Evolutionary conservation across 164 flowering plant genomes (phyloP).

Genomic region (Stephania japonica): DNA sequence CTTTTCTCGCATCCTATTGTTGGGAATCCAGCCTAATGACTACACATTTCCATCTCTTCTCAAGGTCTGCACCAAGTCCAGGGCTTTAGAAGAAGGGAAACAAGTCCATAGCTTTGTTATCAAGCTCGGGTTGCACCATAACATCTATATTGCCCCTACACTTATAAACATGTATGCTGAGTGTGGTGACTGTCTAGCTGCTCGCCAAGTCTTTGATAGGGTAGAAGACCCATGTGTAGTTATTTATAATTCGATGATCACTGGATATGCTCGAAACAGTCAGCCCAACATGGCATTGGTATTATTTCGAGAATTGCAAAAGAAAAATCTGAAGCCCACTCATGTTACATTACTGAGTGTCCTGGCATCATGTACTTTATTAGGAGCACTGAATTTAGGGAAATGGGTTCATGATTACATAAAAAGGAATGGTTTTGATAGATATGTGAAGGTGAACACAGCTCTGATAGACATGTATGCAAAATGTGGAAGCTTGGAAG

Average conservation of each 20-base stretch:
- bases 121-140: constrained; percentile 36
- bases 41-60: constrained; percentile 61
- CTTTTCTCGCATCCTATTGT: constrained; percentile 24
- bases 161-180: constrained; percentile 56
- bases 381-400: constrained; percentile 63
- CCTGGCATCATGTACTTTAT: constrained; percentile 51
- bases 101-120: constrained; percentile 49
- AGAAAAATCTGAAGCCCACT: constrained; percentile 37
- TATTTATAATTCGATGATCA: constrained; percentile 52
- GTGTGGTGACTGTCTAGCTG: constrained; percentile 38
- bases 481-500: constrained; percentile 69
- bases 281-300: constrained; percentile 58
- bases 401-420: constrained; percentile 67
- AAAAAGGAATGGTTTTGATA: constrained; percentile 43
- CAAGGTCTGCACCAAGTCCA: constrained; percentile 48
- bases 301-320: constrained; percentile 58
- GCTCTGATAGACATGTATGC: constrained; percentile 77
- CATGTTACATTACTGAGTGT: constrained; percentile 60
- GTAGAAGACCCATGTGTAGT: constrained; percentile 46
- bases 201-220: constrained; percentile 44
- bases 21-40: constrained; percentile 43
- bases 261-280: constrained; percentile 45
- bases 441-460: constrained; percentile 56
- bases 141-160: constrained; percentile 44
- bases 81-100: constrained; percentile 53